Base-by-base conservation (phyloP, 768 basidiomycete species). In the Pulveroboletus ravenelii region DNA sequence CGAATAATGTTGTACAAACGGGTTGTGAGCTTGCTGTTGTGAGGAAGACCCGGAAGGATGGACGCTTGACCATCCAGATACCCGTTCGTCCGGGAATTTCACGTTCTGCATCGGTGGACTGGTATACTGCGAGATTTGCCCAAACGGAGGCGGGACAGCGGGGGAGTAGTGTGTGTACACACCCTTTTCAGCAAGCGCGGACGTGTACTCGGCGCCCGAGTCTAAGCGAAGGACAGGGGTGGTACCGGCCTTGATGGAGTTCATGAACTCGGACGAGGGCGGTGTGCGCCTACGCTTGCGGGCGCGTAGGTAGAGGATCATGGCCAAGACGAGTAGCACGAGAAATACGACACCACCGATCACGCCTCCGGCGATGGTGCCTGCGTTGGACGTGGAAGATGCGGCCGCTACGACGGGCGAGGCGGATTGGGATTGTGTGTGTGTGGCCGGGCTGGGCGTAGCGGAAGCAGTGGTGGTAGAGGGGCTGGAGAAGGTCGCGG, bases 251-350 rank as follows among this genome's bases (percentile, higher is more conserved):
- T 48, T 54, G 47, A 65, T 50, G 29, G 63, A 62, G 18, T 66
- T 62, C 37, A 79, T 64, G 62, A 84, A 85, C 55, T 83, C 82
- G 15, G 80, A 72, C 14, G 82, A 82, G 4, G 85, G 84, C 1
- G 81, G 72, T n/a, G 68, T 72, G 45, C 69, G 74, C 23, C 61
- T 70, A 37, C 70, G 71, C 17, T 48, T 50, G 18, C 75, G 75
- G 15, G 72, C 69, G 37, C 75, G 77, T 13, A 74, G 57, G 53
- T 74, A 61, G 41, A 78, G 35, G 42, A 81, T 51, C n/a, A 70
- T 30, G 30, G 57, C 68, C 8, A 74, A 46, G 6, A 62, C 41
- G 14, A 73, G 31, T 41, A 78, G 55, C 10, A 66, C 52, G 48
- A 79, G 53, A 38, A 77, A 52, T 9, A 74, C 52, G 31, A 79